Conservation (phyloP, 257 asterid genomes). For the Jasminum sambac region DNA sequence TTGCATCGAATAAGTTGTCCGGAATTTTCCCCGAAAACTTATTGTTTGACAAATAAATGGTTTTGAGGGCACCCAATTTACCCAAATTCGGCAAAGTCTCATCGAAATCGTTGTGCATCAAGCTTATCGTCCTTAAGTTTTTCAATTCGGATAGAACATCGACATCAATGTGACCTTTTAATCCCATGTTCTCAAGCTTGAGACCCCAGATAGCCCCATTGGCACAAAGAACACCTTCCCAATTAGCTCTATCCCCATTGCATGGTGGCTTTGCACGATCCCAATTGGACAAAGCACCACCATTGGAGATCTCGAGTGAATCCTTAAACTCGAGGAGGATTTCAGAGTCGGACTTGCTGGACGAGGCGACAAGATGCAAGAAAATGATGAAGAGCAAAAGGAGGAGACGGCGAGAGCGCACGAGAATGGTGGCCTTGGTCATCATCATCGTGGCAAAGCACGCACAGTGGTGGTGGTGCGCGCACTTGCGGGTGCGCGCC, state of each 20-base stretch:
- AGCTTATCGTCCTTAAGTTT: conserved; percentile 52
- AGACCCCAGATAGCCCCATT: conserved; percentile 61
- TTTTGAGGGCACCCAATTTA: conserved; percentile 36
- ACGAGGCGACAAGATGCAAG: conserved; percentile 15
- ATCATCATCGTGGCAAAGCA: conserved; percentile 21
- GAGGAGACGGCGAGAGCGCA: background rate
- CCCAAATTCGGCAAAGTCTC: conserved; percentile 58
- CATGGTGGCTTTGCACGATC: conserved; percentile 33
- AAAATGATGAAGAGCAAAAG: conserved; percentile 1
- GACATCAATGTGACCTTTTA: conserved; percentile 58
- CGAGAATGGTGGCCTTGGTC: background rate
- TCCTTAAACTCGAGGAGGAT: conserved; percentile 43
- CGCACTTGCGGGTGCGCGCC: conserved; percentile 41
- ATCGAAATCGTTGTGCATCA: conserved; percentile 55
- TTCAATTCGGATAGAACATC: conserved; percentile 48
- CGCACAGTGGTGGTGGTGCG: conserved; percentile 20
- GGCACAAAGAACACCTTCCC: conserved; percentile 52
- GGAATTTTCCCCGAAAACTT: conserved; percentile 57
- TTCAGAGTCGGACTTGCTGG: conserved; percentile 38
- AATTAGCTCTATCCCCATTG: conserved; percentile 27
- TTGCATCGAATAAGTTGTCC: conserved; percentile 41
- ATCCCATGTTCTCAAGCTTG: conserved; percentile 60
- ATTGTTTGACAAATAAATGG: conserved; percentile 54
- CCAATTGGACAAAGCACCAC: conserved; percentile 41
- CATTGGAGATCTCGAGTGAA: conserved; percentile 28